These are phyloP conservation scores for Pyrenula massariospora DNA, from an alignment of 495 filamentous ascomycete genomes.

Conservation along the genomic window DNA sequence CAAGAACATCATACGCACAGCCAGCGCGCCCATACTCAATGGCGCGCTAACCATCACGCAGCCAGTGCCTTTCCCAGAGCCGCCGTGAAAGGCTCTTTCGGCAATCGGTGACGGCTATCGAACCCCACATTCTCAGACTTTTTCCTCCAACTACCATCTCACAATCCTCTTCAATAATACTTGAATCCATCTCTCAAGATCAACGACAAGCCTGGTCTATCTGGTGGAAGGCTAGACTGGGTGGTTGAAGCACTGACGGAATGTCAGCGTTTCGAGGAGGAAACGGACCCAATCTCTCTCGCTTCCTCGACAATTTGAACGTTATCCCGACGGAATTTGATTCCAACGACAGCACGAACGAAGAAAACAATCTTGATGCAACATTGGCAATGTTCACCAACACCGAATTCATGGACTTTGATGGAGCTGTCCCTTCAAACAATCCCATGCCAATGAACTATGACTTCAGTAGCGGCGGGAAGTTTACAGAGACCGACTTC, in stretches of 20 bases:
- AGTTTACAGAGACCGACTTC: not conserved
- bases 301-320: slow-evolving; percentile 82
- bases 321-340: slow-evolving; percentile 58
- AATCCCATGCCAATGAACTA: not conserved
- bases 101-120: no score
- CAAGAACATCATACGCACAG: no score
- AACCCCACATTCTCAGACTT: no score
- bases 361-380: slow-evolving; percentile 51
- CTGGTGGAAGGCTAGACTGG: no score
- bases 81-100: no score
- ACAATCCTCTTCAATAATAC: no score
- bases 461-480: not conserved
- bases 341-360: slow-evolving; percentile 42
- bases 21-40: no score
- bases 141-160: no score
- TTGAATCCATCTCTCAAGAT: no score
- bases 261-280: slow-evolving; percentile 65
- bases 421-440: slow-evolving; percentile 20
- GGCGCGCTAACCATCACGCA: no score
- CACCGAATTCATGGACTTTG: slow-evolving; percentile 82
- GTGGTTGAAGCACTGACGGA: not conserved
- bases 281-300: slow-evolving; percentile 69
- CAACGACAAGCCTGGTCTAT: no score
- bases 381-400: slow-evolving; percentile 89
- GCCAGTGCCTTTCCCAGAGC: no score